Evolutionary conservation across 495 filamentous ascomycete species (phyloP).

Genomic region (Penicilliopsis zonata): DNA sequence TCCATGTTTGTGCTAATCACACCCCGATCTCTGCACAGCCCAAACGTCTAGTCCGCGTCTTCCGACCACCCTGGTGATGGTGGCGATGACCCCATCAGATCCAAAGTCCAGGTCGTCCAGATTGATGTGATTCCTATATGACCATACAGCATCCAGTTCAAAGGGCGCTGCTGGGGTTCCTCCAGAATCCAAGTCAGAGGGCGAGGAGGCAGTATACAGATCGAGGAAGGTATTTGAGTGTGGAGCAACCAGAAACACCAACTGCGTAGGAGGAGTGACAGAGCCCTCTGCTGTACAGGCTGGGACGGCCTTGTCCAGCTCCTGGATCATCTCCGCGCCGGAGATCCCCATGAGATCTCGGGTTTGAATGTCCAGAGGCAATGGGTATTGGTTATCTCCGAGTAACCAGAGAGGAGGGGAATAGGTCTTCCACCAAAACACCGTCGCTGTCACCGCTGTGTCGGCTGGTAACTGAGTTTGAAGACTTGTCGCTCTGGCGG

Average conservation of each 20-base stretch:
- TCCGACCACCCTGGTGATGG: conserved; percentile 63
- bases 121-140: conserved; percentile 63
- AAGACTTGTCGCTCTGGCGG: conserved; percentile 7
- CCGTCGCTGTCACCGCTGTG: conserved; percentile 43
- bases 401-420: conserved; percentile 87
- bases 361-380: conserved; percentile 44
- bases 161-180: conserved; percentile 26
- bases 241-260: conserved; percentile 55
- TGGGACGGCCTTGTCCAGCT: conserved; percentile 41
- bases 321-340: conserved; percentile 44
- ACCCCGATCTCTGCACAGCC: conserved; percentile 37
- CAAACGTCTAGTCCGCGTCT: conserved; percentile 71
- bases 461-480: conserved; percentile 13
- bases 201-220: conserved; percentile 33
- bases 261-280: background rate
- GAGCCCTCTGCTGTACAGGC: conserved; percentile 27
- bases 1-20: conserved; percentile 5
- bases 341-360: conserved; percentile 73
- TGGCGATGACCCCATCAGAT: conserved; percentile 67
- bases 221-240: conserved; percentile 61
- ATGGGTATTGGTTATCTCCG: conserved; percentile 56
- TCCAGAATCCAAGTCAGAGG: conserved; percentile 1
- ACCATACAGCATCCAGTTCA: conserved; percentile 70
- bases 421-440: conserved; percentile 98
- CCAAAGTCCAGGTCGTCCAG: conserved; percentile 88